Conservation (phyloP, 345 rosid species). For the Diplotaxis tenuifolia region DNA sequence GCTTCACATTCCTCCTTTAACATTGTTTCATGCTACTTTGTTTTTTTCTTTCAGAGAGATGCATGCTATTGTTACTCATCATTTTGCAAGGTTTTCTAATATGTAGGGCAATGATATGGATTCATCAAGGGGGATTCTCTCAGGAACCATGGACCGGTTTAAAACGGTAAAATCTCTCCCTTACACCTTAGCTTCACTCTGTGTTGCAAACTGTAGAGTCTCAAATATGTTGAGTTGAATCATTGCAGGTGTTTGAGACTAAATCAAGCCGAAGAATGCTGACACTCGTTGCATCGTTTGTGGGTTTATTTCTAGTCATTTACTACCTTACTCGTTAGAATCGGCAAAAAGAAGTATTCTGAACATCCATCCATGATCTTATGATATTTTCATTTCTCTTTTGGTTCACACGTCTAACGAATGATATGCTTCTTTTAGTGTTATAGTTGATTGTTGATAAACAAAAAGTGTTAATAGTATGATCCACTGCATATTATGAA, state of each 20-base stretch:
- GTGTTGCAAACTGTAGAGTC: neutral
- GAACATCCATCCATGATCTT: conserved; percentile 4
- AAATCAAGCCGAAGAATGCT: conserved; percentile 90
- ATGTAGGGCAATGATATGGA: conserved; percentile 93
- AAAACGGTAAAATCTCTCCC: conserved; percentile 56
- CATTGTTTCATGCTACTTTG: neutral
- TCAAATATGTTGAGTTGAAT: conserved; percentile 17
- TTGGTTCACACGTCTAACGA: conserved; percentile 19
- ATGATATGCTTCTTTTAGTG: conserved; percentile 1
- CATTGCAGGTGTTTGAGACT: conserved; percentile 76
- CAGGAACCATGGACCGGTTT: conserved; percentile 94
- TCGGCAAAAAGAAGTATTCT: neutral
- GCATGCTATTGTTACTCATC: conserved; percentile 20
- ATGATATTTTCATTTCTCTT: conserved; percentile 4
- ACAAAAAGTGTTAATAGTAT: too few relatives aligned
- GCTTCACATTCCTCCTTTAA: neutral
- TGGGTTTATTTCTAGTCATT: conserved; percentile 73
- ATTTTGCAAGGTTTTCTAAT: conserved; percentile 14
- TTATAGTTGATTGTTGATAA: too few relatives aligned
- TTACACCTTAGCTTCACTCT: neutral
- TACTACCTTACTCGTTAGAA: conserved; percentile 80
- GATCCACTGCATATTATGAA: conserved; percentile 10
- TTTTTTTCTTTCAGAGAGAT: neutral
- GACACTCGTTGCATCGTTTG: conserved; percentile 80
- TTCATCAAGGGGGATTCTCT: conserved; percentile 80